These are phyloP conservation scores for Penicillium sclerotigenum DNA, from an alignment of 2,329 filamentous ascomycete species.

Conservation along the genomic window DNA sequence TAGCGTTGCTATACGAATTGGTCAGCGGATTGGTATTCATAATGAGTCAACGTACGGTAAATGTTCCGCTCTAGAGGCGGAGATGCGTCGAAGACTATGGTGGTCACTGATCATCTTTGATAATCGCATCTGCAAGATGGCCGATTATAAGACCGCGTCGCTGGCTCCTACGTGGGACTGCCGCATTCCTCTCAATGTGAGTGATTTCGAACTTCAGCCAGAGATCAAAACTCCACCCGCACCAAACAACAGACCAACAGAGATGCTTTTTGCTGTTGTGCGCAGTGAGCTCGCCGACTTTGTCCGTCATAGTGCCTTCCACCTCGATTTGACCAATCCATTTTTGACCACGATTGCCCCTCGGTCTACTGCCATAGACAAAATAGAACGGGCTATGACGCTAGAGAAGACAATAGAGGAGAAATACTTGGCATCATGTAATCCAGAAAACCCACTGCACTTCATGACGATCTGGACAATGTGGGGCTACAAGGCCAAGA, in stretches of 20 bases:
- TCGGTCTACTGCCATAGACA: background rate
- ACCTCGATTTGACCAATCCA: background rate
- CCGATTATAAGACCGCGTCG: background rate
- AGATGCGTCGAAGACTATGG: background rate
- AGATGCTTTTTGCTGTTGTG: background rate
- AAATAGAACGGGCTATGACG: rapidly evolving
- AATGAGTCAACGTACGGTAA: background rate
- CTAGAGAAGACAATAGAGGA: background rate
- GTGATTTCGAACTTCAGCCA: background rate
- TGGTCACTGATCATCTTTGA: background rate
- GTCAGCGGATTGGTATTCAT: background rate
- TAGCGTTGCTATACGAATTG: background rate
- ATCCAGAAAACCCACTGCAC: background rate
- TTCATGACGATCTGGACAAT: background rate
- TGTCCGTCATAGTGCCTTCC: background rate
- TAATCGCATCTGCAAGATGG: background rate
- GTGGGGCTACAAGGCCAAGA: background rate
- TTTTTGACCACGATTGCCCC: background rate
- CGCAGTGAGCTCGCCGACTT: background rate
- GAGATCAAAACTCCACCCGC: background rate
- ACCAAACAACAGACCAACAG: background rate
- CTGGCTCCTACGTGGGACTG: background rate
- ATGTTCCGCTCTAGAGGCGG: background rate
- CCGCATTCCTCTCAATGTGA: background rate
- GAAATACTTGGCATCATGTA: background rate